Base-by-base conservation (phyloP, 495 filamentous ascomycete genomes). In the Pyrenopolyporus hunteri region DNA sequence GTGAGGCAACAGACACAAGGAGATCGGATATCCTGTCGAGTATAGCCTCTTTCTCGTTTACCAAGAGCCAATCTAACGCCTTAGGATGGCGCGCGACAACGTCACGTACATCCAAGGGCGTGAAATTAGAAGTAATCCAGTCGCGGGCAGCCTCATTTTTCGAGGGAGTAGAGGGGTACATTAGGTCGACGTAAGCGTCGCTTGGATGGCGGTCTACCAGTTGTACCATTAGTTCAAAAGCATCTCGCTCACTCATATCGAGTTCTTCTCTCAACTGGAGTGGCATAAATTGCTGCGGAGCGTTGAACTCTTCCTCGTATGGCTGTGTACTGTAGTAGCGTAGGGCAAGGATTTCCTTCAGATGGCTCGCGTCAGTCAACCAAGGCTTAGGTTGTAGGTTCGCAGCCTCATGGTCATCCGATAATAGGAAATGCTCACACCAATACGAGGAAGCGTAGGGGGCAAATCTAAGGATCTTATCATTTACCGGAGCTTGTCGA, bases 391-490 rank as follows among this genome's bases (percentile, higher is more conserved):
- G 14, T 6, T 31, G 32, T 0, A 14, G 9, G 6, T 6, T 32
- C 23, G 43, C 23, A 22, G 11, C 31, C n/a, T 37, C 25, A 23
- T 32, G 14, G 4, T 31, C 10, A 13, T n/a, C 17, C 8, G 32
- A 10, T 40, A 23, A 39, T 14, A 47, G 33, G 25, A 23, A 48
- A 47, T 57, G 53, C n/a, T 57, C 53, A 31, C 16, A 57, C 53
- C 53, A 57, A 16, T 57, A 57, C 25, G 32, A 10, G 17, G 53
- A 31, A 23, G 53, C 53, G 11, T 57, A 57, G n/a, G 23, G 8
- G 9, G 20, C 4, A 13, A 57, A 40, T 4, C 14, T 7, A 23
- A 40, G 22, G 14, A 29, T 6, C 32, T 5, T n/a, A 31, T 36
- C 13, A 13, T 48, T 35, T 1, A 17, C 1, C 6, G 14, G 25